Percentiles rank a stretch among this genome's conserved stretches.
phyloP scores from a whole-genome alignment of 352 stramenopile genomes.

The Peronospora tabacina region DNA sequence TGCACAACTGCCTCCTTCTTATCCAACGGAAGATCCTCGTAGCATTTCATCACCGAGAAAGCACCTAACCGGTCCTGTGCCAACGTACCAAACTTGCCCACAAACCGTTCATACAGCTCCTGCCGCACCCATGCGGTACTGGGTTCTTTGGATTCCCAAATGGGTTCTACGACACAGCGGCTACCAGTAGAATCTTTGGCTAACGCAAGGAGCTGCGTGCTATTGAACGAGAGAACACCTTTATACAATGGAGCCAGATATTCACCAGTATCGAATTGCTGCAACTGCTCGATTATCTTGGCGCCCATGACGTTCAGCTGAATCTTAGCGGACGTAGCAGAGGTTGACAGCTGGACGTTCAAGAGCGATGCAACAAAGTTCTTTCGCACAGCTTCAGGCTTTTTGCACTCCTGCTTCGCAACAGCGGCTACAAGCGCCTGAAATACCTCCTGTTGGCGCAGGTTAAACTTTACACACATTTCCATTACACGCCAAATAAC shows the following conservation, averaged over 20 bases:
- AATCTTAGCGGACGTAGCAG: constrained; percentile 40
- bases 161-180: constrained; percentile 66
- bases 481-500: constrained; percentile 76
- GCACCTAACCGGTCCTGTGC: constrained; percentile 66
- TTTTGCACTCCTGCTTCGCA: constrained; percentile 73
- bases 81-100: constrained; percentile 59
- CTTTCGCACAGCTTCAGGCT: constrained; percentile 57
- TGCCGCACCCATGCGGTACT: constrained; percentile 51
- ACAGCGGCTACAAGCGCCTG: constrained; percentile 47
- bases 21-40: constrained; percentile 44
- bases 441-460: constrained; percentile 50
- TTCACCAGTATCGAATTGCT: constrained; percentile 50
- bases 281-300: constrained; percentile 61
- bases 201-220: constrained; percentile 56
- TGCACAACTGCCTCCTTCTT: constrained; percentile 66
- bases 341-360: constrained; percentile 55
- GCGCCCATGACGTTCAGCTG: constrained; percentile 74
- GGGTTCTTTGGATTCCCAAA: constrained; percentile 61
- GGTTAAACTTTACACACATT: constrained; percentile 56
- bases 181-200: constrained; percentile 75
- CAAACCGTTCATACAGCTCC: constrained; percentile 60
- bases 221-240: constrained; percentile 58
- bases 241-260: constrained; percentile 48
- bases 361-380: constrained; percentile 61
- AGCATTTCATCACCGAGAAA: constrained; percentile 83